Evolutionary conservation across 176 grass and related monocot species (phyloP).

Genomic region (Canna indica): DNA sequence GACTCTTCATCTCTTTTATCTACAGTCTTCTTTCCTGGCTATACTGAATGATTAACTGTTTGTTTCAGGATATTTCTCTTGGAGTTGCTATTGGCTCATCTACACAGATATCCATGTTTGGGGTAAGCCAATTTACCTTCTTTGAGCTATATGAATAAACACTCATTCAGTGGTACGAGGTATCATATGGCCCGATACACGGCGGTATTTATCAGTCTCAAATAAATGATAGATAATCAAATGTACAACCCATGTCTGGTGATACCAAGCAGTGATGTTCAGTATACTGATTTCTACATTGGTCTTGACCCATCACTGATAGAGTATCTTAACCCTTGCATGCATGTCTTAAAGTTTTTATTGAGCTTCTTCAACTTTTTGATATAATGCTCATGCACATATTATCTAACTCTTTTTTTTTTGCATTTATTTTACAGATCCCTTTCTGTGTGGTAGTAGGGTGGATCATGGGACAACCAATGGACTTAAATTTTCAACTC

Average conservation of each 20-base stretch:
- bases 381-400: no score
- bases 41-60: neutral
- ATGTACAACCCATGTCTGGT: no score
- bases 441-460: conserved; percentile 63
- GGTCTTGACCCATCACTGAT: neutral
- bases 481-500: conserved; percentile 77
- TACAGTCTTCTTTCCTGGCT: neutral
- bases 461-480: conserved; percentile 62
- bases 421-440: conserved; percentile 38
- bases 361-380: no score
- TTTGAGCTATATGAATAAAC: no score
- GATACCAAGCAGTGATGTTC: neutral
- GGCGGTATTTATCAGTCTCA: no score
- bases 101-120: conserved; percentile 85
- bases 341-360: no score
- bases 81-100: conserved; percentile 73
- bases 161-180: no score
- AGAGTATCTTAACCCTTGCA: neutral
- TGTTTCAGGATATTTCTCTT: conserved; percentile 48
- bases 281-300: neutral
- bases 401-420: neutral
- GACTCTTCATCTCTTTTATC: conserved; percentile 2
- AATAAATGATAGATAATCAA: no score
- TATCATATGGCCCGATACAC: no score
- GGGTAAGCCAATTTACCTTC: conserved; percentile 24